phyloP scores from a whole-genome alignment of 2,329 filamentous ascomycete genomes.

The Periconia sp. region DNA sequence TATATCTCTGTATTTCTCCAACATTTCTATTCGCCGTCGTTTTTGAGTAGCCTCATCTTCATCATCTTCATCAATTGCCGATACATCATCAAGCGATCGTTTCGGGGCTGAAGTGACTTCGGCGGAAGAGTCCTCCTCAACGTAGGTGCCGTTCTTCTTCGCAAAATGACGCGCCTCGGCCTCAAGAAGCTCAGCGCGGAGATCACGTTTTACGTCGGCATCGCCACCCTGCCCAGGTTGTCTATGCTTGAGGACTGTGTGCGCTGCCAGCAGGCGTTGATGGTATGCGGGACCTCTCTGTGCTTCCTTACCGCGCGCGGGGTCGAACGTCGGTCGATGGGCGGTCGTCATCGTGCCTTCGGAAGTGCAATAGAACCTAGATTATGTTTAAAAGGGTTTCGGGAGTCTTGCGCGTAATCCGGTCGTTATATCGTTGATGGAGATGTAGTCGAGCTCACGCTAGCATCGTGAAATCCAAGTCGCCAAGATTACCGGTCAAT shows the following conservation, averaged over 20 bases:
- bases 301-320: constrained; percentile 93
- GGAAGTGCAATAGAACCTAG: neutral
- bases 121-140: constrained; percentile 54
- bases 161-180: constrained; percentile 88
- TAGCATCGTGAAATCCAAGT: constrained; percentile 2
- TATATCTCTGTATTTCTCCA: constrained; percentile 86
- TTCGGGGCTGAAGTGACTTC: constrained; percentile 61
- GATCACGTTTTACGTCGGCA: constrained; percentile 75
- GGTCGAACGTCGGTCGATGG: constrained; percentile 93
- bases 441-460: constrained; percentile 7
- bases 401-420: constrained; percentile 36
- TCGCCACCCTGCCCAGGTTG: constrained; percentile 89
- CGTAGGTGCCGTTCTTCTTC: constrained; percentile 73
- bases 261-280: constrained; percentile 90
- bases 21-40: constrained; percentile 71
- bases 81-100: constrained; percentile 65
- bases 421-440: constrained; percentile 7
- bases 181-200: constrained; percentile 86
- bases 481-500: constrained; percentile 9
- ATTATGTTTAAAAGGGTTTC: constrained; percentile 19
- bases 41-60: constrained; percentile 80
- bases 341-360: constrained; percentile 57
- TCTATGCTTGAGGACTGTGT: constrained; percentile 84
- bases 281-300: constrained; percentile 93
- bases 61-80: constrained; percentile 52